Evolutionary conservation across 2,329 filamentous ascomycete species (phyloP).

Genomic region (Exutisphaerella laricina): DNA sequence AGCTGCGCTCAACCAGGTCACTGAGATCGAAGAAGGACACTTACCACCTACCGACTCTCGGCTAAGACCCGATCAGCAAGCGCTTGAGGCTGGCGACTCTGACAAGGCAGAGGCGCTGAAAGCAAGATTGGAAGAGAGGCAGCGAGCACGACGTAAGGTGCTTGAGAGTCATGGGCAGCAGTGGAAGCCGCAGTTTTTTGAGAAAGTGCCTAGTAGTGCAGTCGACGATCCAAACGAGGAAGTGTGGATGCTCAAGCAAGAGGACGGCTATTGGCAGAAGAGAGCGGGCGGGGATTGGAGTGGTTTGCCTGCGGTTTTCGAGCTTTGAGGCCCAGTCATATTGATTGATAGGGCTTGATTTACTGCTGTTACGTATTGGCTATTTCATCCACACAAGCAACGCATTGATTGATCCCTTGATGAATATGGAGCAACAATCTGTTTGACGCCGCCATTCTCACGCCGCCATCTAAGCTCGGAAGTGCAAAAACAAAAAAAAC

Average conservation of each 20-base stretch:
- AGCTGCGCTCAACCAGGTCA: conserved; percentile 81
- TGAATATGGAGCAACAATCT: too few relatives aligned
- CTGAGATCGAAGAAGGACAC: conserved; percentile 65
- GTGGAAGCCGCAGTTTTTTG: conserved; percentile 80
- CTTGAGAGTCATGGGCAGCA: conserved; percentile 69
- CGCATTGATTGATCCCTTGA: too few relatives aligned
- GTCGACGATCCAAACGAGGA: conserved; percentile 37
- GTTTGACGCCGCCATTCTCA: too few relatives aligned
- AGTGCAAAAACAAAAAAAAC: too few relatives aligned
- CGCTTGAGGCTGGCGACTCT: conserved; percentile 73
- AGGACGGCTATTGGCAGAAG: conserved; percentile 90
- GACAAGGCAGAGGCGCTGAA: conserved; percentile 83
- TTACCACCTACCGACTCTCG: conserved; percentile 78
- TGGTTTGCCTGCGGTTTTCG: conserved; percentile 52
- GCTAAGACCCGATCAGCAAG: conserved; percentile 79
- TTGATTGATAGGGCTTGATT: background rate
- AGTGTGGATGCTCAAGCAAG: conserved; percentile 57
- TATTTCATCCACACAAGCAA: too few relatives aligned
- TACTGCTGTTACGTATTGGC: too few relatives aligned
- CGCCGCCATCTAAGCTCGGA: too few relatives aligned
- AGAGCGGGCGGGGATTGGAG: conserved; percentile 63
- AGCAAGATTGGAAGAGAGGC: conserved; percentile 75
- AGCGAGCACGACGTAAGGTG: conserved; percentile 66
- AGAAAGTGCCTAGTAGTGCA: conserved; percentile 48
- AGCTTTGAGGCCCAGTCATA: conserved; percentile 25